Base-by-base conservation (phyloP, 805 yeast species). In the Yarrowia sp. region DNA sequence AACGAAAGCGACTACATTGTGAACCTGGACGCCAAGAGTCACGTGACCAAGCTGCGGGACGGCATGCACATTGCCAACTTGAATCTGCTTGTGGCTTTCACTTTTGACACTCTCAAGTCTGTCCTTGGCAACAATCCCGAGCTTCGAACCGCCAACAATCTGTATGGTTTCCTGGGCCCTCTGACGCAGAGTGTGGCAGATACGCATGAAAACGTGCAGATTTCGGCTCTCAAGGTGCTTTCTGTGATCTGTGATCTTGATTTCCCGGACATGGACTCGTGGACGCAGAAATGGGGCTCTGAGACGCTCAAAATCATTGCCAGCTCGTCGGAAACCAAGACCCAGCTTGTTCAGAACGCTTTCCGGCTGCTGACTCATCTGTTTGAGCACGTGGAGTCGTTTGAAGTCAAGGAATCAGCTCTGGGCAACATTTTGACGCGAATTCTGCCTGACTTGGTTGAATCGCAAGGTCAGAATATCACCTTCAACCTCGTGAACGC, bases 401-500 rank as follows among this genome's bases (percentile, higher is more conserved):
- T 91, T 52, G 80, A 84, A 60, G 76, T 92, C 71, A 90, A 89
- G 72, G 89, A 87, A 39, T 79, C 86, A 2, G 91, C 97, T 0
- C 75, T 92, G 43, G 87, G 90, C 67, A 91, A 89, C 74, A 80
- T 94, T 30, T 78, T 95, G 70, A 84, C 85, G 12, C 83, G 90
- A 71, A 80, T 95, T 52, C 86, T 85, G 74, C 96, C 97, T 1
- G 98, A 95, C 78, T 79, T 95, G 69, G 92, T 90, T 73, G 97
- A 94, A 72, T 97, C 97, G 12, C 88, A 85, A 71, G 85, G 88
- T 71, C 98, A 94, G 76, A 92, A 96, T 47, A 82, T 91, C 52
- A 96, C 98, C 0, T 91, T 93, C 77, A 87, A 88, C 66, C 92
- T 94, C 73, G 76, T 95, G 72, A 89, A 88, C 71, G 86, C 97